A percentile compares a stretch with the other conserved stretches of the same genome.
Evolutionary conservation across 192 early-diverging fungal species (phyloP).

Genomic region (Lunasporangiospora selenospora): DNA sequence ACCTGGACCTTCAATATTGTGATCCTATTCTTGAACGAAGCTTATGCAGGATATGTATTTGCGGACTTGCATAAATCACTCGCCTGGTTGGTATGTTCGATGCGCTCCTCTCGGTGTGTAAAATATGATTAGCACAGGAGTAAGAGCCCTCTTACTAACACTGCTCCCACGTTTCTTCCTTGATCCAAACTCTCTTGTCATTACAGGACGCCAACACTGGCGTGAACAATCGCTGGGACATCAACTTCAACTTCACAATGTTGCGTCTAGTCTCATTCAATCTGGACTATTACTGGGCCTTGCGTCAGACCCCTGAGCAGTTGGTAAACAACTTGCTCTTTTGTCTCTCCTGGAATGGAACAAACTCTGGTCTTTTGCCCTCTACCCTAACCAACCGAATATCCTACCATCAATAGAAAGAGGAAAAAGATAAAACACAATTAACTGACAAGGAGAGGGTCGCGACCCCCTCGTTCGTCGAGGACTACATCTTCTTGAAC

Average conservation of each 20-base stretch:
- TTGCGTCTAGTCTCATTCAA: slow-evolving; percentile 91
- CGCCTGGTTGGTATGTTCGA: slow-evolving; percentile 65
- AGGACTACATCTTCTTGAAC: slow-evolving; percentile 81
- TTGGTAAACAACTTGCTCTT: not conserved
- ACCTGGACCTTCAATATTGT: slow-evolving; percentile 86
- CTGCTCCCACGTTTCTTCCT: not conserved
- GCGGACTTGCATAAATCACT: slow-evolving; percentile 51
- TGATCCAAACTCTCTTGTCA: not conserved
- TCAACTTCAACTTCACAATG: slow-evolving; percentile 90
- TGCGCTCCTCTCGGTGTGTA: too few species aligned
- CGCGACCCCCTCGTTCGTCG: slow-evolving; percentile 52
- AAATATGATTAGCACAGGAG: too few species aligned
- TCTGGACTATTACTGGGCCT: slow-evolving; percentile 92
- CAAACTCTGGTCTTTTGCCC: too few species aligned
- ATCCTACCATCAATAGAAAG: slow-evolving; percentile 42
- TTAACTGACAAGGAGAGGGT: slow-evolving; percentile 67
- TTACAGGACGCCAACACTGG: slow-evolving; percentile 72
- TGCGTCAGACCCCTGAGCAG: slow-evolving; percentile 11
- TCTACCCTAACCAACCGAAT: too few species aligned
- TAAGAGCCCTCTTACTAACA: too few species aligned
- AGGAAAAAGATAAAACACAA: slow-evolving; percentile 34
- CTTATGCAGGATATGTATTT: slow-evolving; percentile 78
- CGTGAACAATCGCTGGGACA: slow-evolving; percentile 81
- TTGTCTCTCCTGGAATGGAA: not conserved
- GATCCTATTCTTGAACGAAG: slow-evolving; percentile 83